Evolutionary conservation across 1,284 basidiomycete species (phyloP), one percentile per base, ranked within the genome.

Genomic region (Dichomitus squalens): DNA sequence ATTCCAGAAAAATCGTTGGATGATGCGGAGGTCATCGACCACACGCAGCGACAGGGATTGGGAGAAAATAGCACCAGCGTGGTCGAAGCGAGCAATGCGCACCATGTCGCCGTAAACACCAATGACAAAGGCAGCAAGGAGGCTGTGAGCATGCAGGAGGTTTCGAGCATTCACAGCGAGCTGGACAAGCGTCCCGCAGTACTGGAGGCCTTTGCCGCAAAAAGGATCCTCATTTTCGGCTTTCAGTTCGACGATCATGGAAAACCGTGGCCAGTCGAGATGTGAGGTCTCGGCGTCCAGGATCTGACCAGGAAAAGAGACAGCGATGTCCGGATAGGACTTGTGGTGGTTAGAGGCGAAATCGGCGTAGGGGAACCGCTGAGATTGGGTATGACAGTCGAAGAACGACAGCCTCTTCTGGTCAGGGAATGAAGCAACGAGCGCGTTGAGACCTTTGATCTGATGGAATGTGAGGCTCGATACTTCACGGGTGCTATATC

Each of bases 91-190:
- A 7, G 33, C 36, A 23, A 57, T 47, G 11, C 44, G 55, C 2
- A 56, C 47, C n/a, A 35, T 11, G 2, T 40, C 16, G 36, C 55
- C 55, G 12, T 57, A 57, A 16, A 57, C 25, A 0, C 54, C 54
- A 2, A 55, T 1, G 1, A 52, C 33, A 48, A 60, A 64, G 1
- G 29, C 29, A 16, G 36, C 58, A 33, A 61, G 49, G 18, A 54
- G 31, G 4, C 58, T 55, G 20, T 66, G 61, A 1, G 59, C 58
- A 20, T 53, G 55, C 49, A 64, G 54, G n/a, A 64, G 53, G 38
- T 46, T 57, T 12, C 61, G 41, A 1, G 61, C 62, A 27, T 44
- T 60, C 39, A 53, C 46, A 41, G 41, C 27, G 16, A 44, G 23
- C 39, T 40, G 39, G 16, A 44, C 25, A 8, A 58, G 12, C 0